A percentile compares a stretch with the other conserved stretches of the same genome.
Evolutionary conservation across 2,329 filamentous ascomycete genomes (phyloP).

Genomic region (Pseudogymnoascus verrucosus): DNA sequence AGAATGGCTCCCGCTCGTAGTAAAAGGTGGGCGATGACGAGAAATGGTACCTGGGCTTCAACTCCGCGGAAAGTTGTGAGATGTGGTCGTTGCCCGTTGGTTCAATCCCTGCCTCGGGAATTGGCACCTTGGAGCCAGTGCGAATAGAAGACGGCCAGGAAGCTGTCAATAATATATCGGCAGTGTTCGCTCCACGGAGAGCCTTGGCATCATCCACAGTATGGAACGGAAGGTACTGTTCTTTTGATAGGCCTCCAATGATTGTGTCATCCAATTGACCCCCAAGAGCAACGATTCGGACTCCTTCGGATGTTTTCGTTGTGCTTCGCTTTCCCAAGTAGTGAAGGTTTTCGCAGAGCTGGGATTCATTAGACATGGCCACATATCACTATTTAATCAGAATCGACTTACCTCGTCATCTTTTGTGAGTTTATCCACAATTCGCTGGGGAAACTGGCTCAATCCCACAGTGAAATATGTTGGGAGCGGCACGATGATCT

Average conservation of each 20-base stretch:
- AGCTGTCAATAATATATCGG: constrained; percentile 81
- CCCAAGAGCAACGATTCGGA: constrained; percentile 80
- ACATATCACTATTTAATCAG: constrained; percentile 6
- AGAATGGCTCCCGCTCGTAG: constrained; percentile 89
- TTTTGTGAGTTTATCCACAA: constrained; percentile 66
- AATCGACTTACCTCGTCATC: constrained; percentile 48
- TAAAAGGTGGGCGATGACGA: constrained; percentile 55
- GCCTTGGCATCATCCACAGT: constrained; percentile 67
- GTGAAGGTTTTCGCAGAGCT: constrained; percentile 83
- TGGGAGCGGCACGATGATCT: constrained; percentile 65
- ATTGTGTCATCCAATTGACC: constrained; percentile 59
- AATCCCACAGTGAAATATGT: constrained; percentile 86
- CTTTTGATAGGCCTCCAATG: constrained; percentile 55
- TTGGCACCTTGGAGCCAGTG: constrained; percentile 55
- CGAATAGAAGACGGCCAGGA: constrained; percentile 75
- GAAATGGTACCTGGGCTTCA: constrained; percentile 93
- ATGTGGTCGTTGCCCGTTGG: constrained; percentile 56
- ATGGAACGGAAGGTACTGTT: constrained; percentile 71
- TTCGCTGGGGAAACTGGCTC: constrained; percentile 58
- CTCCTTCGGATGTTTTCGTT: constrained; percentile 81
- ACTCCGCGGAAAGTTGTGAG: constrained; percentile 64
- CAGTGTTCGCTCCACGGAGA: constrained; percentile 65
- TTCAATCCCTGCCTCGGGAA: constrained; percentile 44
- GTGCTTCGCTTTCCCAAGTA: constrained; percentile 81
- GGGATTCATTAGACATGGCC: not conserved